These are phyloP conservation scores for Linnemannia schmuckeri DNA, from an alignment of 192 early-diverging fungal species.

Conservation along the genomic window DNA sequence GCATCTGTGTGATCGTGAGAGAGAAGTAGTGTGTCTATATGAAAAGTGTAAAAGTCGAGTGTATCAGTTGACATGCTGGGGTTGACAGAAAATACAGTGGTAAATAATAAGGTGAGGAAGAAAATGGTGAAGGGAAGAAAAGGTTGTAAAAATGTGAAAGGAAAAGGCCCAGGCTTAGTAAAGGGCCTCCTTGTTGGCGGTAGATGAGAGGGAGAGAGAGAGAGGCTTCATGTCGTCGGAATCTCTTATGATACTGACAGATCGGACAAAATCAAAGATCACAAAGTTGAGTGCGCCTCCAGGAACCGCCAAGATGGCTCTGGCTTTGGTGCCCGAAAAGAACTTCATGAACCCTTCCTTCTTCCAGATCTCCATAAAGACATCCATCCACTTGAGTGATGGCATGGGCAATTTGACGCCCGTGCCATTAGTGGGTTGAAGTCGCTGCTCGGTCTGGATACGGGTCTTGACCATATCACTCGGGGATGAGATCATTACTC, in stretches of 20 bases:
- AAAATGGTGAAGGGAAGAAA: not conserved
- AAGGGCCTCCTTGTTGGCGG: constrained; percentile 3
- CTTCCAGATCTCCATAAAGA: constrained; percentile 52
- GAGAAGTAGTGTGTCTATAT: not conserved
- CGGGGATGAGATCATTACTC: constrained; percentile 50
- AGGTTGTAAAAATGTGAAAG: not conserved
- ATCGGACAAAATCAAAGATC: constrained; percentile 60
- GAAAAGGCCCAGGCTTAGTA: not conserved
- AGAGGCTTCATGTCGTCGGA: constrained; percentile 1
- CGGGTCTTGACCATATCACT: constrained; percentile 58
- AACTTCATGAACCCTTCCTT: constrained; percentile 55
- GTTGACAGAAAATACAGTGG: not conserved
- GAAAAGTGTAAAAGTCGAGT: not conserved
- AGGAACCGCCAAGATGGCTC: constrained; percentile 52
- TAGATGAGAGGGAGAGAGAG: not conserved
- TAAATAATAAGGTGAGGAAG: not conserved
- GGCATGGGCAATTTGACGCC: constrained; percentile 45
- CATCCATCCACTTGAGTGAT: constrained; percentile 49
- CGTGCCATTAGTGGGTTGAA: constrained; percentile 38
- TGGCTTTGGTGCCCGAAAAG: constrained; percentile 48
- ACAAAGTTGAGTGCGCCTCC: constrained; percentile 59
- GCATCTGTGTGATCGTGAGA: not conserved
- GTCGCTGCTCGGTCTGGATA: constrained; percentile 56
- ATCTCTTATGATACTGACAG: constrained; percentile 29
- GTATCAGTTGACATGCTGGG: not conserved